Evolutionary conservation across 768 basidiomycete genomes (phyloP), one percentile per base, ranked within the genome.

Genomic region (Collybia sordida): DNA sequence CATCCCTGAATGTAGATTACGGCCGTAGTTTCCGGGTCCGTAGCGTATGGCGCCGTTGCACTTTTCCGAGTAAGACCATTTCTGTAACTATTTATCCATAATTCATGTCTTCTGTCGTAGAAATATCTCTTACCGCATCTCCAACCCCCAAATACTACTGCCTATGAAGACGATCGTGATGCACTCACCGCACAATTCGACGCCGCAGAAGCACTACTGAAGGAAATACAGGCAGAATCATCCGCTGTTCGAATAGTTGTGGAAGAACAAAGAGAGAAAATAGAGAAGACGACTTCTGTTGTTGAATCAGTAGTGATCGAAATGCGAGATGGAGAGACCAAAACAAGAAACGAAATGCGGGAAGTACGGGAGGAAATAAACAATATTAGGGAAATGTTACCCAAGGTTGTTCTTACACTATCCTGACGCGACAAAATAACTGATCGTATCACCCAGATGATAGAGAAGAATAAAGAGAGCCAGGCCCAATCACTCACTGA

Each of bases 61-160:
- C 66, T 98, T 38, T 93, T 93, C 62, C 83, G 83, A 69, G 93
- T 89, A 57, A 36, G 58, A 45, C 6, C 42, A 17, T 21, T 27
- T 17, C 42, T 21, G 8, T 43, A 38, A 40, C 35, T 40, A 14
- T 2, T 21, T 14, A 24, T 17, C 27, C 12, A 49, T 43, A 34
- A 50, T 31, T 43, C 39, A 42, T 59, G n/a, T 52, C 31, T 44
- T 17, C 37, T n/a, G 25, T 47, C 27, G 19, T 59, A 95, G 88
- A 97, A 94, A 83, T 94, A 88, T 67, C 73, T 99, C 15, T 68
- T 90, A 4, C 97, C 97, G 0, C 91, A 97, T 66, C 82, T 99
- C 5, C 82, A 81, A 63, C 95, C 97, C 0, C 96, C 97, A 3
- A 80, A 85, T 0, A 77, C 86, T 2, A 90, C 91, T 17, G 88